Conservation (phyloP, 108 stramenopile genomes). For the Ochromonas danica region DNA sequence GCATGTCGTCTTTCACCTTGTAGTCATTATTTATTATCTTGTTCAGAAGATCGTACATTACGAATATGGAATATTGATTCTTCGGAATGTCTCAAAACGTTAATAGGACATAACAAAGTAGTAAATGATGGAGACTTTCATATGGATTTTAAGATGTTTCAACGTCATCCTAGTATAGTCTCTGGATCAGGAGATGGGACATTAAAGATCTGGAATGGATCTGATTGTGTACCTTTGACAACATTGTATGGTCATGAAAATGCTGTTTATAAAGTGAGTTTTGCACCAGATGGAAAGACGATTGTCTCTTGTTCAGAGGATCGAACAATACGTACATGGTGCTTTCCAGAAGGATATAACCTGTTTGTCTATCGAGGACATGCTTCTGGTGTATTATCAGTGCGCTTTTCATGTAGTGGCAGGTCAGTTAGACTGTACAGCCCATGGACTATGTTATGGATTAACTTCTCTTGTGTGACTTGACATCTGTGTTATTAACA, state of each 20-base stretch:
- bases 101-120: conserved; percentile 18
- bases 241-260: not conserved
- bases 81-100: conserved; percentile 12
- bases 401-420: conserved; percentile 8
- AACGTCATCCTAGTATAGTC: not conserved
- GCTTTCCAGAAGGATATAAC: conserved; percentile 11
- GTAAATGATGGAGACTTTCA: conserved; percentile 29
- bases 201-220: conserved; percentile 3
- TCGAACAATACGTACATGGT: conserved; percentile 6
- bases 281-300: conserved; percentile 22
- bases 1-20: conserved; percentile 14
- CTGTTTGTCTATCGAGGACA: conserved; percentile 25
- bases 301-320: conserved; percentile 35
- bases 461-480: conserved; percentile 8
- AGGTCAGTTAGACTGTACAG: not conserved
- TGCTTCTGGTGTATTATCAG: not conserved
- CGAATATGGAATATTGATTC: conserved; percentile 12
- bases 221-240: not conserved
- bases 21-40: conserved; percentile 20
- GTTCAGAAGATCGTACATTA: conserved; percentile 28
- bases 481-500: not conserved
- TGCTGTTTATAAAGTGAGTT: not conserved
- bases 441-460: too few relatives aligned
- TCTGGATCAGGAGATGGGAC: conserved; percentile 24
- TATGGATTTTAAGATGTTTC: not conserved